Percentiles rank a stretch among this genome's conserved stretches.
phyloP scores from a whole-genome alignment of 2,329 filamentous ascomycete genomes.

The Mariannaea sp. region DNA sequence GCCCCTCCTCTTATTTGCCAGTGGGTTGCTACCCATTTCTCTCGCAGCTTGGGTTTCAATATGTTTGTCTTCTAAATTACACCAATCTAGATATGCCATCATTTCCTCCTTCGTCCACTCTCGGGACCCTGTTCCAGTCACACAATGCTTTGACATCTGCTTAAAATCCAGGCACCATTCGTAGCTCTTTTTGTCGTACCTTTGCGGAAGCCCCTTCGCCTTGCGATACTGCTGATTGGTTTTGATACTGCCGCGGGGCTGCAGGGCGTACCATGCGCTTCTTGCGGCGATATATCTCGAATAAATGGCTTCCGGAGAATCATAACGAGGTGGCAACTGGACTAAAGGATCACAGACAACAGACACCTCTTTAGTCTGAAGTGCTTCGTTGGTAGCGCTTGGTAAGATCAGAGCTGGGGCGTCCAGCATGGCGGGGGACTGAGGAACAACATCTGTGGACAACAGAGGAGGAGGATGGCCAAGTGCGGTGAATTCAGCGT shows the following conservation, averaged over 20 bases:
- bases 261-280: neutral
- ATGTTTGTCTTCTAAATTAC: neutral
- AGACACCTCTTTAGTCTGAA: neutral
- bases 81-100: neutral
- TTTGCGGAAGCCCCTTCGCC: neutral
- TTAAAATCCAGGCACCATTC: neutral
- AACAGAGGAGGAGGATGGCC: neutral
- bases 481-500: neutral
- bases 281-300: neutral
- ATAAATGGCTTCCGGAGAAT: neutral
- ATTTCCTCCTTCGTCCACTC: neutral
- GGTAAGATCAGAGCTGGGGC: neutral
- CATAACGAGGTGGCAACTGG: neutral
- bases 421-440: neutral
- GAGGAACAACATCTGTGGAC: neutral
- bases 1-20: neutral
- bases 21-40: neutral
- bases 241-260: neutral
- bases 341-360: neutral
- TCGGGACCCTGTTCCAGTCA: neutral
- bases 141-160: neutral
- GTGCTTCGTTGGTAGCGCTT: neutral
- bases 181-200: neutral
- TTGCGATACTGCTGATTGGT: neutral
- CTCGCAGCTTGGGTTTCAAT: neutral